Base-by-base conservation (phyloP, 352 stramenopile species). In the Phytophthora crassamura region DNA sequence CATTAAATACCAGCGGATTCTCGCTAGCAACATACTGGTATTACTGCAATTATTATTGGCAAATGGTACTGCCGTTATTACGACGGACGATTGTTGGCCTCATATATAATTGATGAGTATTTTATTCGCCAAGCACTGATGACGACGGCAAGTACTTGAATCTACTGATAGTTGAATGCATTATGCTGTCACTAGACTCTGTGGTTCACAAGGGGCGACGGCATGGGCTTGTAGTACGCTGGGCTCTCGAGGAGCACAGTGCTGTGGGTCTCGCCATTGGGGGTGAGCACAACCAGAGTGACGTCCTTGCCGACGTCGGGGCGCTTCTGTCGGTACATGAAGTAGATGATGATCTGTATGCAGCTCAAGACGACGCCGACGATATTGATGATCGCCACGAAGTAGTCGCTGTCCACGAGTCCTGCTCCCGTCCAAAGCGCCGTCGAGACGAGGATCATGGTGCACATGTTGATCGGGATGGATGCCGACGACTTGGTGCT, bases 331-430 rank as follows among this genome's bases (percentile, higher is more conserved):
- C 40, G 38, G 53, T 82, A 90, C 9, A 85, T 46, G 20, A 73
- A 72, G 58, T 84, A 89, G 35, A 90, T 66, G 6, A 72, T 41
- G 43, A 86, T 67, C 46, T 91, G 80, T 8, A 76, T 40, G 45
- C 40, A 36, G 5, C 75, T 75, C 18, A 88, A 67, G 11, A 69
- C 12, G 28, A 82, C 53, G 38, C 72, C 76, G 18, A 88, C 55
- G 10, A 55, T 14, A 12, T 76, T 84, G 12, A 70, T 60, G 8
- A 54, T 30, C 20, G 40, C 55, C 6, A 72, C 63, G 16, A 72
- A 72, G 40, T 60, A 67, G 56, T 72, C 56, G 49, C 22, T 62
- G 12, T 75, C 52, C 12, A 69, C 52, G 48, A 67, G 41, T 11
- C 62, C 57, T 0, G 66, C 15, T 6, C 22, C 58, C 7, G 62